phyloP scores from a whole-genome alignment of 805 yeast genomes.

The Tetrapisispora nanseiensis region DNA sequence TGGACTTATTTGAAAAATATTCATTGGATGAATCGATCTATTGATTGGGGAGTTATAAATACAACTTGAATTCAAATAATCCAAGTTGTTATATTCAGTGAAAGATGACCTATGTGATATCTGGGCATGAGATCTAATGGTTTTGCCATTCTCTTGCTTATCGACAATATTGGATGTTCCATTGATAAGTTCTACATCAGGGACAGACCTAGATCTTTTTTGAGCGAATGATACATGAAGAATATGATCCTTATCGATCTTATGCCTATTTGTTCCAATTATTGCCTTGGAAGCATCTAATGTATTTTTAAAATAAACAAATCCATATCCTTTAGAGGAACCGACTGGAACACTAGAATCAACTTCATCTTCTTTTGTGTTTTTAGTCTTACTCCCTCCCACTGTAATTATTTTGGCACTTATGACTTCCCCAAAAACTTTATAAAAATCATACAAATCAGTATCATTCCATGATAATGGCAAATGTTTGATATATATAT shows the following conservation, averaged over 20 bases:
- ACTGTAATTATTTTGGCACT: conserved; percentile 48
- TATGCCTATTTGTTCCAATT: conserved; percentile 35
- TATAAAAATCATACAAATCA: conserved; percentile 37
- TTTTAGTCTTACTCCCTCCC: conserved; percentile 21
- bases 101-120: not conserved
- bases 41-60: not conserved
- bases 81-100: not conserved
- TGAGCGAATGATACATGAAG: conserved; percentile 71
- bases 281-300: conserved; percentile 62
- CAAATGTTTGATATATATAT: conserved; percentile 59
- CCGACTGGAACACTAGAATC: conserved; percentile 12
- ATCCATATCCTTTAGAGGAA: conserved; percentile 67
- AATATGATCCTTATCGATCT: conserved; percentile 40
- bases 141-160: not conserved
- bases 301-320: conserved; percentile 62
- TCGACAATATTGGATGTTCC: not conserved
- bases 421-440: conserved; percentile 40
- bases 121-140: not conserved
- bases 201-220: conserved; percentile 12
- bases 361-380: conserved; percentile 3
- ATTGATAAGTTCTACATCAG: not conserved
- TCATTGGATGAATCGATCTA: not conserved
- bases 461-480: conserved; percentile 47
- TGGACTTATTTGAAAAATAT: not conserved
- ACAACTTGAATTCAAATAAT: not conserved